phyloP scores from a whole-genome alignment of 169 alveolate species.

The Cryptosporidium bovis region DNA sequence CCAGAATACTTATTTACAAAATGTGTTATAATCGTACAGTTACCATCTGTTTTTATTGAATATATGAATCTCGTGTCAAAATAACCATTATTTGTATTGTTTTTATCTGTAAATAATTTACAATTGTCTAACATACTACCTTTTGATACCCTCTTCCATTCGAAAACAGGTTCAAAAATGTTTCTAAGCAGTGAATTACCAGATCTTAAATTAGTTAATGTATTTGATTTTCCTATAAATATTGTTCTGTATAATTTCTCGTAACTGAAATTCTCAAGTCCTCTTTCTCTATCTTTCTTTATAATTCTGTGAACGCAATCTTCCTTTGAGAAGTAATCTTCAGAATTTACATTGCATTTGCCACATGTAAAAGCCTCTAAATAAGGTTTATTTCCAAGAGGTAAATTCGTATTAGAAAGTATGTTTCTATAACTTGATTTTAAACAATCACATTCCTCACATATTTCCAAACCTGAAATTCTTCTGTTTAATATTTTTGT shows the following conservation, averaged over 20 bases:
- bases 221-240: conserved; percentile 28
- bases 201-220: not conserved
- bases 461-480: too few relatives aligned
- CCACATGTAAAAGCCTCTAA: conserved; percentile 19
- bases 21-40: conserved; percentile 11
- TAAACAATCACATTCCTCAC: too few relatives aligned
- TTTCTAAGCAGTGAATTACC: conserved; percentile 6
- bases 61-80: conserved; percentile 31
- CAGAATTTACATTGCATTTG: not conserved
- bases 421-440: too few relatives aligned
- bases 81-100: not conserved
- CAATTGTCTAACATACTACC: conserved; percentile 59
- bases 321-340: not conserved
- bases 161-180: conserved; percentile 48
- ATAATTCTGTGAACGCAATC: conserved; percentile 12
- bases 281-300: not conserved
- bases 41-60: conserved; percentile 1
- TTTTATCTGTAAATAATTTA: conserved; percentile 1
- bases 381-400: too few relatives aligned
- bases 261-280: not conserved
- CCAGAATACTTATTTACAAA: conserved; percentile 59
- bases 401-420: too few relatives aligned
- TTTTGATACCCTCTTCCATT: conserved; percentile 25
- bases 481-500: too few relatives aligned
- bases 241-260: conserved; percentile 3